Percentiles rank a stretch among this genome's conserved stretches.
phyloP scores from a whole-genome alignment of 2,329 filamentous ascomycete genomes.

The Penicillium hesseltinei region DNA sequence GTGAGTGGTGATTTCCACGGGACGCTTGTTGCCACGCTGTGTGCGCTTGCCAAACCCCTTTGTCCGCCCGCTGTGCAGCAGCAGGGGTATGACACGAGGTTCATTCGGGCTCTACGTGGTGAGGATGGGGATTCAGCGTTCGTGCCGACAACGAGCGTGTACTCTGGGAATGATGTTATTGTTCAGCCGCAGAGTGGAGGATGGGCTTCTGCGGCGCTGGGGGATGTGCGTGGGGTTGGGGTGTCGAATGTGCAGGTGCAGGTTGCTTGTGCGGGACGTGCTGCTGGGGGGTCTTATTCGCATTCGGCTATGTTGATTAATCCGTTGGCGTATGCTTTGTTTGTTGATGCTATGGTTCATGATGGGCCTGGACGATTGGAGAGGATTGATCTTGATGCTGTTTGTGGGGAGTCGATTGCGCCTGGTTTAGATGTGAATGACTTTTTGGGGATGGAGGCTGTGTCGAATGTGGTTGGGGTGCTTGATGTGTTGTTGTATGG shows the following conservation, averaged over 20 bases:
- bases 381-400: background rate
- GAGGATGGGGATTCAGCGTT: background rate
- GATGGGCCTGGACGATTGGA: slow-evolving; percentile 7
- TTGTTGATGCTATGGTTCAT: slow-evolving; percentile 5
- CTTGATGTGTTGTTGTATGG: slow-evolving; percentile 4
- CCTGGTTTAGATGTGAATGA: slow-evolving; percentile 1
- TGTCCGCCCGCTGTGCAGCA: slow-evolving; percentile 2
- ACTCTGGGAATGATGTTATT: background rate
- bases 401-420: slow-evolving; percentile 1
- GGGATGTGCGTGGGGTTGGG: slow-evolving; percentile 3
- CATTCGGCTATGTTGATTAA: slow-evolving; percentile 3
- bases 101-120: background rate
- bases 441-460: slow-evolving; percentile 2
- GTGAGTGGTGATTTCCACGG: slow-evolving; percentile 5
- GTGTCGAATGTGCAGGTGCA: slow-evolving; percentile 2
- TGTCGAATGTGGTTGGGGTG: background rate
- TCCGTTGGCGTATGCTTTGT: slow-evolving; percentile 7
- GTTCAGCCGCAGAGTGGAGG: slow-evolving; percentile 1
- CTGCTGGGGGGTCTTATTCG: slow-evolving; percentile 3
- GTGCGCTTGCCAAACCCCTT: background rate
- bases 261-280: background rate
- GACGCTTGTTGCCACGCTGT: background rate
- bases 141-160: slow-evolving; percentile 7
- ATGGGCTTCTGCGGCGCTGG: background rate
- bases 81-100: background rate